phyloP scores from a whole-genome alignment of 2,329 filamentous ascomycete genomes.

The Alternaria viburni region DNA sequence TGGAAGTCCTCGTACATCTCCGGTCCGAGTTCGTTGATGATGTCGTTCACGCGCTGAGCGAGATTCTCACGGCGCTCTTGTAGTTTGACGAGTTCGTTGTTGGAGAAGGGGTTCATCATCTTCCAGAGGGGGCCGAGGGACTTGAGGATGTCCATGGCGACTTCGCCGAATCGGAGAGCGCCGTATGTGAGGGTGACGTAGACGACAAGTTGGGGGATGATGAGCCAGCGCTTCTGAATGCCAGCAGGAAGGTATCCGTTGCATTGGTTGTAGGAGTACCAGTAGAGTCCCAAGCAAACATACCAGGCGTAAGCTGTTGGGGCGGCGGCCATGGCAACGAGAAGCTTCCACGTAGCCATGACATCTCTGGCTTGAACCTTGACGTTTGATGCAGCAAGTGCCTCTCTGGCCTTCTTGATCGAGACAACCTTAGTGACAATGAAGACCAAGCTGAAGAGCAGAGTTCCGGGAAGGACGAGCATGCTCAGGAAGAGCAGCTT shows the following conservation, averaged over 20 bases:
- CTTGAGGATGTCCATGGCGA: conserved; percentile 99
- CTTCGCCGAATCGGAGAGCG: conserved; percentile 90
- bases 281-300: conserved; percentile 38
- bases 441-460: conserved; percentile 72
- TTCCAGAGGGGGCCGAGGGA: conserved; percentile 87
- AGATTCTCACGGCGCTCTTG: conserved; percentile 75
- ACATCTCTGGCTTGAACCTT: conserved; percentile 50
- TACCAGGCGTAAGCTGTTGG: conserved; percentile 44
- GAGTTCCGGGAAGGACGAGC: conserved; percentile 82
- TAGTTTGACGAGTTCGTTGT: conserved; percentile 82
- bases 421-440: conserved; percentile 47
- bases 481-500: conserved; percentile 80
- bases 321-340: conserved; percentile 48
- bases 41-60: conserved; percentile 80
- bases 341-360: conserved; percentile 51
- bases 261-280: conserved; percentile 67
- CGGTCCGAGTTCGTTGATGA: conserved; percentile 94
- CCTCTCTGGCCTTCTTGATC: conserved; percentile 47
- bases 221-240: conserved; percentile 69
- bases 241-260: conserved; percentile 81
- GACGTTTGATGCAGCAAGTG: conserved; percentile 49
- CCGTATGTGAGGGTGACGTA: conserved; percentile 92
- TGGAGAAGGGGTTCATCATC: conserved; percentile 82
- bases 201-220: conserved; percentile 75
- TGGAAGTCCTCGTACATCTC: conserved; percentile 92